phyloP scores from a whole-genome alignment of 306 rosid genomes.

The Vicia faba region DNA sequence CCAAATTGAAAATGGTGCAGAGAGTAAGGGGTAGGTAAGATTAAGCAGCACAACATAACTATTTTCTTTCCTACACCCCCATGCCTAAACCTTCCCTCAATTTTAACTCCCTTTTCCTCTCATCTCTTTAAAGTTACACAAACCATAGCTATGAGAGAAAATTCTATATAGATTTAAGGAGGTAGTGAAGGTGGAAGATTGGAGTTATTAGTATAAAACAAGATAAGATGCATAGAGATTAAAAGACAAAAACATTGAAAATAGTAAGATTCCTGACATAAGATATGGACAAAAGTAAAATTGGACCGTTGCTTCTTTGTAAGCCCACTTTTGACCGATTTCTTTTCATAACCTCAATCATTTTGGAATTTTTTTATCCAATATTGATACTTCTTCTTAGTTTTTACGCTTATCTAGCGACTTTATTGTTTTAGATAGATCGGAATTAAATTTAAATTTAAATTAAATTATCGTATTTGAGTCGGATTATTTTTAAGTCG shows the following conservation, averaged over 20 bases:
- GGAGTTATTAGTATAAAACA: background rate
- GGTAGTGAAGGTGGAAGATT: background rate
- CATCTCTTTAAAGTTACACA: background rate
- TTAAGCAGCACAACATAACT: background rate
- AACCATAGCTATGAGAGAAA: background rate
- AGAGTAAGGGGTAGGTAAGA: slow-evolving; percentile 32
- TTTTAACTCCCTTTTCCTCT: slow-evolving; percentile 23
- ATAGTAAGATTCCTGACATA: background rate
- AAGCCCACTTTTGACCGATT: no score
- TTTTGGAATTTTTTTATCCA: no score
- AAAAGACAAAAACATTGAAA: background rate
- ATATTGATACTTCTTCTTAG: no score
- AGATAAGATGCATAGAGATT: background rate
- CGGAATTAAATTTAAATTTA: no score
- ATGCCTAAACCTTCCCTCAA: slow-evolving; percentile 33
- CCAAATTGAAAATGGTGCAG: background rate
- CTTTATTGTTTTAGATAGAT: no score
- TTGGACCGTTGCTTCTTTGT: background rate
- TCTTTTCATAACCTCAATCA: no score
- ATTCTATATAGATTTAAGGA: background rate
- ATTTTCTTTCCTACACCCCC: slow-evolving; percentile 29
- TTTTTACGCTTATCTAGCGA: no score
- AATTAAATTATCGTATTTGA: no score
- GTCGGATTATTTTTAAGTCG: no score
- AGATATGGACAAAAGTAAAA: background rate